Evolutionary conservation across 1,284 basidiomycete species (phyloP).

Genomic region (Cutaneotrichosporon sp.): DNA sequence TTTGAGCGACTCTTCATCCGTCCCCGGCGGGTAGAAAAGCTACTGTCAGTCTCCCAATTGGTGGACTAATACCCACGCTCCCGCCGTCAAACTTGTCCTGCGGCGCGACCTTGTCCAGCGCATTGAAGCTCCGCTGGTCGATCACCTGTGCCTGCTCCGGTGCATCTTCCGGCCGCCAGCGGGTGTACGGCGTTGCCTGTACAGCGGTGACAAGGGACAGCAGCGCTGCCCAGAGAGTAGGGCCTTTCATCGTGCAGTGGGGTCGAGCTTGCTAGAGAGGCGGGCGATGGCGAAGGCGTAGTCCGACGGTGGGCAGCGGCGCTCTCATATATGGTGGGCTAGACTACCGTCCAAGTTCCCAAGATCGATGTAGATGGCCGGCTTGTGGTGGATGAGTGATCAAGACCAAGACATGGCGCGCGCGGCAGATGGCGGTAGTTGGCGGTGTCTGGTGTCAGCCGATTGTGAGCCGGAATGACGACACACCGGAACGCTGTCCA

Average conservation of each 20-base stretch:
- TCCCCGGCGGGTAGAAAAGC: constrained; percentile 40
- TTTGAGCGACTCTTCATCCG: constrained; percentile 21
- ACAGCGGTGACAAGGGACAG: not conserved
- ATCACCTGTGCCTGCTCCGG: constrained; percentile 35
- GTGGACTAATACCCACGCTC: constrained; percentile 24
- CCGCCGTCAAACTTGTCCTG: constrained; percentile 23
- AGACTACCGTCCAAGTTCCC: too few species aligned
- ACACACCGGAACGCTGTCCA: too few species aligned
- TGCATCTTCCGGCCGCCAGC: constrained; percentile 9
- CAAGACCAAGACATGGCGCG: too few species aligned
- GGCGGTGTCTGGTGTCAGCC: not conserved
- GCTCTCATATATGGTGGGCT: too few species aligned
- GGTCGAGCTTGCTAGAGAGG: too few species aligned
- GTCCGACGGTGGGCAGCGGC: too few species aligned
- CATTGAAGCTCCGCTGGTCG: constrained; percentile 27
- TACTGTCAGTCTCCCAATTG: constrained; percentile 10
- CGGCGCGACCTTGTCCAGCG: constrained; percentile 26
- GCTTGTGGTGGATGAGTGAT: too few species aligned
- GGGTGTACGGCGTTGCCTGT: not conserved
- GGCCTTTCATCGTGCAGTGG: not conserved
- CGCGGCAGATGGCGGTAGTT: not conserved
- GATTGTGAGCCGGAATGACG: too few species aligned
- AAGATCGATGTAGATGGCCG: too few species aligned
- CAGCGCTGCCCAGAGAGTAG: not conserved
- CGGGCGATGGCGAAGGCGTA: too few species aligned